phyloP scores from a whole-genome alignment of 768 basidiomycete genomes.

The Imleria badia region DNA sequence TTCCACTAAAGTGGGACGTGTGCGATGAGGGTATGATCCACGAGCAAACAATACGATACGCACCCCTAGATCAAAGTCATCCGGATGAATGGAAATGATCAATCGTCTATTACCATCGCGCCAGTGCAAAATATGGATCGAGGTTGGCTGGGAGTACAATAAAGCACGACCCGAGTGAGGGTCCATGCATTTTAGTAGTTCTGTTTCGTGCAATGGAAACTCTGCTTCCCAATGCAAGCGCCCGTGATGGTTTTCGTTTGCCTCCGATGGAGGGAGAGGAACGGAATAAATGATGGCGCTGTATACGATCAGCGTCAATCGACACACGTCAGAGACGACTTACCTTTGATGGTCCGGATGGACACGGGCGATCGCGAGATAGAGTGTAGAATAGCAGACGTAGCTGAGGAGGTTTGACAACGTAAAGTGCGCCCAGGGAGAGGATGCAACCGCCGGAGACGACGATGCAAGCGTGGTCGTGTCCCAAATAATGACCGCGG shows the following conservation, averaged over 20 bases:
- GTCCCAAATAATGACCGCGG: conserved; percentile 18
- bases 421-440: conserved; percentile 11
- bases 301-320: not conserved
- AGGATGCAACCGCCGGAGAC: not conserved
- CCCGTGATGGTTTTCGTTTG: not conserved
- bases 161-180: conserved; percentile 32
- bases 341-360: conserved; percentile 9
- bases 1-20: conserved; percentile 34
- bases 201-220: conserved; percentile 10
- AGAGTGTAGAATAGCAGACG: conserved; percentile 10
- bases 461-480: not conserved
- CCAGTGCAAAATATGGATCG: conserved; percentile 43
- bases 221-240: conserved; percentile 9
- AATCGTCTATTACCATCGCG: conserved; percentile 21
- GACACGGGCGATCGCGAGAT: conserved; percentile 9
- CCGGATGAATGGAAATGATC: conserved; percentile 20
- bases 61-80: conserved; percentile 36
- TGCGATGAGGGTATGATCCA: not conserved
- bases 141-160: conserved; percentile 26
- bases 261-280: not conserved
- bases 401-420: conserved; percentile 7
- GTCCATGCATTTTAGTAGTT: conserved; percentile 38
- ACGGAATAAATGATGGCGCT: conserved; percentile 17
- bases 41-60: conserved; percentile 2
- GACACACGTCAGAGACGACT: not conserved